Percentiles rank a stretch among this genome's conserved stretches.
Conservation (phyloP, 331 rosid species). For the Quercus lobata region DNA sequence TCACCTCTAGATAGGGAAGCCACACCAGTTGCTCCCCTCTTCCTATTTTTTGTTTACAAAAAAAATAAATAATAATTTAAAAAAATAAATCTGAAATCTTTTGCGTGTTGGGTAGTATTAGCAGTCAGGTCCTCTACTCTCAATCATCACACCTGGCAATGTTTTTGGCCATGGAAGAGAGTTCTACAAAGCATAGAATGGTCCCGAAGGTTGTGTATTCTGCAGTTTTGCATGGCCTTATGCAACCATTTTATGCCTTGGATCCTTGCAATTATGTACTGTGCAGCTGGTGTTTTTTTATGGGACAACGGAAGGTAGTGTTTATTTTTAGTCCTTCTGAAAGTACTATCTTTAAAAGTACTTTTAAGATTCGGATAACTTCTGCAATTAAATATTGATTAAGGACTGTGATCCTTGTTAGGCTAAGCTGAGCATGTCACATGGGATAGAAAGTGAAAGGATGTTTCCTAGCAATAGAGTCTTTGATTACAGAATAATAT, state of each 20-base stretch:
- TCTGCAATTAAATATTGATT: neutral
- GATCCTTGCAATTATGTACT: neutral
- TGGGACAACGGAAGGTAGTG: constrained; percentile 9
- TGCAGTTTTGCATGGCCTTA: neutral
- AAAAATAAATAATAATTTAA: too few species aligned
- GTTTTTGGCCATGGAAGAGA: neutral
- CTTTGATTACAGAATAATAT: neutral
- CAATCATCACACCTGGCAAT: too few species aligned
- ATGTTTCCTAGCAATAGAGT: constrained; percentile 1
- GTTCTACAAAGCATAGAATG: neutral
- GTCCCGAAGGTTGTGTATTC: neutral
- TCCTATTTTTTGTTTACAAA: too few species aligned
- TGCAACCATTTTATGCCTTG: neutral
- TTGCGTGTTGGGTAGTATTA: too few species aligned
- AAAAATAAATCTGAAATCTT: too few species aligned
- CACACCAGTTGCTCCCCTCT: fast-evolving
- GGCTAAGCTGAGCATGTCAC: constrained; percentile 5
- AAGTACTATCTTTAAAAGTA: neutral
- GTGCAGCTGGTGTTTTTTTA: neutral
- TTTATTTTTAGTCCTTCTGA: neutral
- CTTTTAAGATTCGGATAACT: neutral
- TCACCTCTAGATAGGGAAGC: fast-evolving
- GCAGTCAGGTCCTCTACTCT: too few species aligned
- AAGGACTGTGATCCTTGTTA: neutral
- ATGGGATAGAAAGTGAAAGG: neutral